Evolutionary conservation across 2,329 filamentous ascomycete genomes (phyloP), one percentile per base, ranked within the genome.

Genomic region (Penicillium sclerotiorum): DNA sequence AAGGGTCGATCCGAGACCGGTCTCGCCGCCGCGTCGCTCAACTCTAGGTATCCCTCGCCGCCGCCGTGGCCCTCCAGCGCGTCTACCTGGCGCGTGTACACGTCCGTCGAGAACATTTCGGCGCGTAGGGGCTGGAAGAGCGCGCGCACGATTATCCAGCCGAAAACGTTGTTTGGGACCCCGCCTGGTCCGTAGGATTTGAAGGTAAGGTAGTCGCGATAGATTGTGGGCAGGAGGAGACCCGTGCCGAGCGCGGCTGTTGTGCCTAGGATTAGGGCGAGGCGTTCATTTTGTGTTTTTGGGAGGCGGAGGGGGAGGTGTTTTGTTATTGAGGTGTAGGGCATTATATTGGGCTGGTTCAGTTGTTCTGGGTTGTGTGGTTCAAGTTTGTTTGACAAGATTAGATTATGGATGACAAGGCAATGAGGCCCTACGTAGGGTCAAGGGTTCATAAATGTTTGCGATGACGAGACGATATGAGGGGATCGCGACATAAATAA

Each of bases 101-200:
- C 49, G 9, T 53, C 47, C 5, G 67, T 68, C n/a, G 57, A 57
- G 37, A 68, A 41, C 60, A 63, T 63, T n/a, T 69, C 65, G 11
- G 53, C 39, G 12, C 44, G 45, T 28, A 65, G 60, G 1, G 65
- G 65, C 23, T 61, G 54, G 21, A 64, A 56, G 1, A 66, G 35
- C 22, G 61, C 37, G 12, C 53, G 58, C 25, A 58, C 58, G 8
- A 60, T 32, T 11, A 71, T 37, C 67, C 69, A 74, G 38, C 71
- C 71, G 21, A 68, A 25, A 11, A 63, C 28, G 50, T 73, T 73
- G 47, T 69, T 62, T 2, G 70, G 70, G 2, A 63, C 46, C 0
- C 71, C 71, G 6, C 70, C 70, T 1, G 60, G 65, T 1, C 71
- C 70, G 35, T 73, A 67, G n/a, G 62, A 62, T 11, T 63, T 52